phyloP scores from a whole-genome alignment of 306 rosid species.

The Vachellia collinsii region DNA sequence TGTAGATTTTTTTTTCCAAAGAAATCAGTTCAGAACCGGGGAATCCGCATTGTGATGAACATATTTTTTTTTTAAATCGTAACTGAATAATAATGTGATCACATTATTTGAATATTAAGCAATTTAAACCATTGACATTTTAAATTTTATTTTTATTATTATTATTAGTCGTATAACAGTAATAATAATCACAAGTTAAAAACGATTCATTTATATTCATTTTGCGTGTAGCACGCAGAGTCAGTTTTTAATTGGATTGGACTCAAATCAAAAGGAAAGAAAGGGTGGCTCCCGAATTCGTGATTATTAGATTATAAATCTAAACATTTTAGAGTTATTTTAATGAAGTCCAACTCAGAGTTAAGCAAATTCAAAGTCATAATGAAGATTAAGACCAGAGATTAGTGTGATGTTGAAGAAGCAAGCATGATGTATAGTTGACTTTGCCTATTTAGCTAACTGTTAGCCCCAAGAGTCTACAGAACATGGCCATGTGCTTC shows the following conservation, averaged over 20 bases:
- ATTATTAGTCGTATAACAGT: too few relatives aligned
- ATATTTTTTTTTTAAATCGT: too few relatives aligned
- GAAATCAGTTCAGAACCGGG: too few relatives aligned
- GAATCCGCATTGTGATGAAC: too few relatives aligned
- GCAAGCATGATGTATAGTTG: not conserved
- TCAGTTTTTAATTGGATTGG: not conserved
- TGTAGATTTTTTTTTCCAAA: too few relatives aligned
- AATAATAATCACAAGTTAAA: too few relatives aligned
- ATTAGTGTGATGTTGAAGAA: not conserved
- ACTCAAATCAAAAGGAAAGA: not conserved
- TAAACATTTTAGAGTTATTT: not conserved
- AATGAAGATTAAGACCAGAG: not conserved
- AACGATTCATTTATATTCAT: not conserved
- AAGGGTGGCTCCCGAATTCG: not conserved
- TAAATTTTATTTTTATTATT: too few relatives aligned
- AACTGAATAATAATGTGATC: too few relatives aligned
- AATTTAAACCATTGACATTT: too few relatives aligned
- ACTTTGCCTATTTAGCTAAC: not conserved
- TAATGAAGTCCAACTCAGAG: not conserved
- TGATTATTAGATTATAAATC: not conserved
- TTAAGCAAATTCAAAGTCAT: not conserved
- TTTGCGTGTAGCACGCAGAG: not conserved
- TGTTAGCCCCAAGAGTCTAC: not conserved
- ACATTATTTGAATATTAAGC: too few relatives aligned
- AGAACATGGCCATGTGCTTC: not conserved